These are phyloP conservation scores for Phytopythium boreale DNA, from an alignment of 352 stramenopile genomes.

Conservation along the genomic window DNA sequence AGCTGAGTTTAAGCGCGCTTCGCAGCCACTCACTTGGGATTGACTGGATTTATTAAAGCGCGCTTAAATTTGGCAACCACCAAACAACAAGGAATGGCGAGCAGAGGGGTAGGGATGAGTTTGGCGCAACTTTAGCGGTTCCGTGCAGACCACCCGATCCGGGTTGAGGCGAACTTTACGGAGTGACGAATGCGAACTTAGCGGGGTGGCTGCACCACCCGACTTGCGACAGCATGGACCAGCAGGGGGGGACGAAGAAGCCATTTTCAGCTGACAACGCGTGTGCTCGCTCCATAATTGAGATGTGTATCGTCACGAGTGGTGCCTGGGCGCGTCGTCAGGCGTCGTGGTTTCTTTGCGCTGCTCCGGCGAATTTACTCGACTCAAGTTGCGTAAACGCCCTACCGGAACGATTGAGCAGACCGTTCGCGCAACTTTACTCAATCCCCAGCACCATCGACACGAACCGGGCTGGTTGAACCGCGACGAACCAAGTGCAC, in stretches of 20 bases:
- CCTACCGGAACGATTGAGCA: neutral
- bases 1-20: slow-evolving; percentile 6
- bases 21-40: slow-evolving; percentile 1
- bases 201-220: neutral
- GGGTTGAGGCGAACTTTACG: neutral
- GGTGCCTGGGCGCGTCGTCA: no score
- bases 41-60: slow-evolving; percentile 2
- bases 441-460: neutral
- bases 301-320: no score
- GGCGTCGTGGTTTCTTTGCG: no score
- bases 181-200: neutral
- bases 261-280: no score
- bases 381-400: neutral
- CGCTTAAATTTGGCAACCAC: slow-evolving; percentile 16
- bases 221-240: no score
- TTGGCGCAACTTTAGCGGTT: neutral
- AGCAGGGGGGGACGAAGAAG: no score
- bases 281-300: no score
- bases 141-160: neutral
- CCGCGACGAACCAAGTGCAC: neutral
- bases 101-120: neutral
- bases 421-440: slow-evolving; percentile 1
- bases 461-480: neutral
- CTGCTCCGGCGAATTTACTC: no score
- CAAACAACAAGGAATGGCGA: neutral